Evolutionary conservation across 2,329 filamentous ascomycete species (phyloP), one percentile per base, ranked within the genome.

Genomic region (Coniosporium tulheliwenetii): DNA sequence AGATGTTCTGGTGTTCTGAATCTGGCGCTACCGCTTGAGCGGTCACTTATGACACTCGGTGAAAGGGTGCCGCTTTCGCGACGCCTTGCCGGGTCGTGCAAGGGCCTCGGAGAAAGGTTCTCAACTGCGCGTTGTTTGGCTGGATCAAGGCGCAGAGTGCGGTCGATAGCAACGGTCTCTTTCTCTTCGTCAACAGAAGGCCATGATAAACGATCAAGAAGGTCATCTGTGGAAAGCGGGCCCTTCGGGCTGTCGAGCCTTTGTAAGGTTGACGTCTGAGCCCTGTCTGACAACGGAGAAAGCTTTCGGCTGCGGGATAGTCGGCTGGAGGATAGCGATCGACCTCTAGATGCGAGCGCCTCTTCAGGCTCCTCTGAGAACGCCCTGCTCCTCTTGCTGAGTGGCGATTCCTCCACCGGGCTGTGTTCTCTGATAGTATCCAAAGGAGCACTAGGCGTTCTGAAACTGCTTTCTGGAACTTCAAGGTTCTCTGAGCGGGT

Each of bases 351-450:
- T 47, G 69, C 69, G 45, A 61, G 53, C 34, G 57, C 57, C 41
- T 54, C 57, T 10, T 65, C 63, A 31, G 60, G 60, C 10, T 58
- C 56, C 12, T 67, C 64, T 13, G 58, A 56, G 14, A 58, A 47
- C 5, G 59, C 53, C 10, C 63, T 65, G 40, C 60, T 61, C 48
- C 62, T 59, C 50, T 65, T 64, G 44, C 53, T 51, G 30, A 61
- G 48, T 8, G 54, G 50, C 36, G 57, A 59, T 37, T 62, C 58
- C 41, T 65, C 63, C 32, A 35, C 8, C 36, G 66, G 63, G 42
- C 61, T 63, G 40, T 63, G 50, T 52, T 76, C 73, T 30, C 61
- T 62, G 46, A 76, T 75, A 1, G 69, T 61, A 14, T 67, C 63
- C 8, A 77, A 65, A 16, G 56, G 54, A 10, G 47, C 44, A 39